Percentiles rank a stretch among this genome's conserved stretches.
Evolutionary conservation across 129 eudicot genomes (phyloP).

Genomic region (Daucus carota): DH1_v3.0 NC_030383.2:8707501-8708000

Average conservation of each 20-base stretch:
- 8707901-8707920: conserved; percentile 97
- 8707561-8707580: conserved; percentile 91
- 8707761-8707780: conserved; percentile 84
- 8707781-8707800: conserved; percentile 97
- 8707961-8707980: conserved; percentile 72
- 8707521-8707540: conserved; percentile 90
- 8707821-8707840: conserved; percentile 70
- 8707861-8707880: conserved; percentile 67
- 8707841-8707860: conserved; percentile 42
- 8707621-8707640: conserved; percentile 35
- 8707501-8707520: conserved; percentile 94
- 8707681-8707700: conserved; percentile 73
- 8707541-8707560: conserved; percentile 97
- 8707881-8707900: conserved; percentile 95
- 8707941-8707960: conserved; percentile 90
- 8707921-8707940: conserved; percentile 98
- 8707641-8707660: conserved; percentile 47
- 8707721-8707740: conserved; percentile 42
- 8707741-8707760: conserved; percentile 47
- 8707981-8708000: conserved; percentile 97
- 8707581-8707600: conserved; percentile 46
- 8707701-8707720: conserved; percentile 66
- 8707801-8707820: conserved; percentile 98
- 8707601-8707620: conserved; percentile 53
- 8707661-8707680: conserved; percentile 63